Conservation (phyloP, 2,329 filamentous ascomycete genomes). For the Microdochium paspali region DNA sequence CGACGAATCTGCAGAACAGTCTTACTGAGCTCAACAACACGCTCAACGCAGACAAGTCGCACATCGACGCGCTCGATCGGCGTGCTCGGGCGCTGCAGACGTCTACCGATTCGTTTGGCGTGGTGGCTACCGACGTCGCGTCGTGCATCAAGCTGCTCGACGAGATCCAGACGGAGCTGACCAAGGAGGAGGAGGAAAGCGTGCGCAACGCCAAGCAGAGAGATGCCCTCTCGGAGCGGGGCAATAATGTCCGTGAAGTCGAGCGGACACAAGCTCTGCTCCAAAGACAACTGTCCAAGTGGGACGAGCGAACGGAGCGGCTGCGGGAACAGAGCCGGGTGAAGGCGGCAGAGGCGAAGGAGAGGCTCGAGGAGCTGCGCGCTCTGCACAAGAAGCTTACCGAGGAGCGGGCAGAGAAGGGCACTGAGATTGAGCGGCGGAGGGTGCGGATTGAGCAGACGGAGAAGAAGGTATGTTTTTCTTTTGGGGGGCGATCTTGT, state of each 20-base stretch:
- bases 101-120: conserved; percentile 78
- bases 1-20: conserved; percentile 70
- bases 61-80: conserved; percentile 81
- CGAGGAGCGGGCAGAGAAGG: conserved; percentile 78
- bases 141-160: conserved; percentile 83
- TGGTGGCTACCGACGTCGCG: conserved; percentile 77
- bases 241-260: conserved; percentile 84
- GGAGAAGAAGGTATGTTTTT: conserved; percentile 77
- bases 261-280: conserved; percentile 80
- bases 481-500: background rate
- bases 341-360: conserved; percentile 72
- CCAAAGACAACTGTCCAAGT: conserved; percentile 74
- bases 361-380: conserved; percentile 83
- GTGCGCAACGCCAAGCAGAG: conserved; percentile 70
- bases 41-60: conserved; percentile 66
- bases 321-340: conserved; percentile 70
- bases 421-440: conserved; percentile 83
- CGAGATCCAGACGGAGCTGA: conserved; percentile 74
- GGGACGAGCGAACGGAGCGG: conserved; percentile 78
- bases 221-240: conserved; percentile 79
- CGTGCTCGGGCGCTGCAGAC: conserved; percentile 86
- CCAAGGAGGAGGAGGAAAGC: conserved; percentile 87
- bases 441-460: conserved; percentile 95
- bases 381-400: conserved; percentile 70
- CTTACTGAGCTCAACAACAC: conserved; percentile 75